Percentiles rank a stretch among this genome's conserved stretches.
Conservation (phyloP, 352 stramenopile genomes). For the Phytophthora kernoviae region DNA sequence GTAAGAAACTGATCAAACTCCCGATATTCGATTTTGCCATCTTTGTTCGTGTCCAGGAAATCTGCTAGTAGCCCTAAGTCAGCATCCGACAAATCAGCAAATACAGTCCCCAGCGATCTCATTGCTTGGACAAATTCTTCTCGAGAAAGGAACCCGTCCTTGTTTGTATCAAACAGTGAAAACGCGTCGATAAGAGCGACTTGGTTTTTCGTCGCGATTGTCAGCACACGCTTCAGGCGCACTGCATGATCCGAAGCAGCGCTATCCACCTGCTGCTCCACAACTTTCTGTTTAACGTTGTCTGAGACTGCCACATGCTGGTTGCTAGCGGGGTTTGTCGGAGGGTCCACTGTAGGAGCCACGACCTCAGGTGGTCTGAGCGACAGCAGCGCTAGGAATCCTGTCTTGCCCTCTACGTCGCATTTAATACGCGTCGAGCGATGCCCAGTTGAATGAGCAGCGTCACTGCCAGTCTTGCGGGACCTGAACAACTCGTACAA, state of each 20-base stretch:
- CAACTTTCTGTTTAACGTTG: background rate
- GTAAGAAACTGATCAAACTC: conserved; percentile 50
- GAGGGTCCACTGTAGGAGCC: background rate
- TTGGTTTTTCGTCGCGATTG: conserved; percentile 35
- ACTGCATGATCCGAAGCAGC: conserved; percentile 22
- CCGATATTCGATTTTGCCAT: conserved; percentile 46
- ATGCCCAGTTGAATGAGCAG: conserved; percentile 8
- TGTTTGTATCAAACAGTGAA: conserved; percentile 44
- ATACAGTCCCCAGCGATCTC: conserved; percentile 49
- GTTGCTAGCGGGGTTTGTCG: background rate
- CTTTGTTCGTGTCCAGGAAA: conserved; percentile 52
- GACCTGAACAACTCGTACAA: conserved; percentile 66
- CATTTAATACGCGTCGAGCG: conserved; percentile 53
- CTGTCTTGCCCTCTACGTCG: conserved; percentile 47
- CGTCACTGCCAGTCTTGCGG: conserved; percentile 15
- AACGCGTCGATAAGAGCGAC: conserved; percentile 44
- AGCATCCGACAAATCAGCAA: conserved; percentile 43
- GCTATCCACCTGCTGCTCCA: background rate
- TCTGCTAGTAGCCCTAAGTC: conserved; percentile 38
- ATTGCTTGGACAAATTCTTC: conserved; percentile 56
- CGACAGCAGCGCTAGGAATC: conserved; percentile 60
- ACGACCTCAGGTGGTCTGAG: conserved; percentile 24
- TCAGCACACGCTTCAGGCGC: conserved; percentile 46
- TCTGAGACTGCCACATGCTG: conserved; percentile 2
- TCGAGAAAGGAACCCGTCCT: conserved; percentile 49